Conservation (phyloP, 768 basidiomycete species). For the Gymnopilus junonius region DNA sequence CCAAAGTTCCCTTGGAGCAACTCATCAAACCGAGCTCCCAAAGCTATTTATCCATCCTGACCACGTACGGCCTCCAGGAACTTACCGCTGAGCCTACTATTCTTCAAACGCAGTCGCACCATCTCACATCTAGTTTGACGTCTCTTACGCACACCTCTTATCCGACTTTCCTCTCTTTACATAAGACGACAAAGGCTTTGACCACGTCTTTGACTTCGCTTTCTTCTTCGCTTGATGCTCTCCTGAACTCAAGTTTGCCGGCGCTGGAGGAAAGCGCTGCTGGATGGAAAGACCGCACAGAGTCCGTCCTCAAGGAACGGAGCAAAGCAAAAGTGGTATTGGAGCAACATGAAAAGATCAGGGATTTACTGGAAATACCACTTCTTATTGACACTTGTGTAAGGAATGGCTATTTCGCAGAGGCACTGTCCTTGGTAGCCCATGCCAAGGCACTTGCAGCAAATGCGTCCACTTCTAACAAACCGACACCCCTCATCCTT, state of each 20-base stretch:
- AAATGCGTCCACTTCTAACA: slow-evolving; percentile 43
- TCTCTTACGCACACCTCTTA: slow-evolving; percentile 91
- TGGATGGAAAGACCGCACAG: slow-evolving; percentile 74
- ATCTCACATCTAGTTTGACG: slow-evolving; percentile 87
- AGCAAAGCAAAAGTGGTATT: slow-evolving; percentile 82
- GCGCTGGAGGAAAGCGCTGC: slow-evolving; percentile 74
- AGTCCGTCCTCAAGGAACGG: slow-evolving; percentile 73
- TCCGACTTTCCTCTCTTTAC: slow-evolving; percentile 89
- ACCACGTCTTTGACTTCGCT: slow-evolving; percentile 74
- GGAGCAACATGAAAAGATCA: slow-evolving; percentile 92
- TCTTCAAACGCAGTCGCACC: slow-evolving; percentile 83
- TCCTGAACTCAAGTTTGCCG: slow-evolving; percentile 73
- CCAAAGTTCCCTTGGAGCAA: slow-evolving; percentile 27
- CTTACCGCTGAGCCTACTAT: slow-evolving; percentile 75
- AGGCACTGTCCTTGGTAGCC: slow-evolving; percentile 83
- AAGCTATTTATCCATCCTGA: slow-evolving; percentile 68
- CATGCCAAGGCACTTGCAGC: slow-evolving; percentile 63
- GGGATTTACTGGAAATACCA: slow-evolving; percentile 90
- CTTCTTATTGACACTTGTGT: slow-evolving; percentile 92
- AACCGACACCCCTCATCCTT: slow-evolving; percentile 50
- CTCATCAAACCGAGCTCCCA: slow-evolving; percentile 36
- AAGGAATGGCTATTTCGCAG: slow-evolving; percentile 89
- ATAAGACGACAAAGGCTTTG: slow-evolving; percentile 77
- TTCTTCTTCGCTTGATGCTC: slow-evolving; percentile 69
- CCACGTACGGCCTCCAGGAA: slow-evolving; percentile 65